Base-by-base conservation (phyloP, 2,329 filamentous ascomycete genomes). In the Epicoccum nigrum region DNA sequence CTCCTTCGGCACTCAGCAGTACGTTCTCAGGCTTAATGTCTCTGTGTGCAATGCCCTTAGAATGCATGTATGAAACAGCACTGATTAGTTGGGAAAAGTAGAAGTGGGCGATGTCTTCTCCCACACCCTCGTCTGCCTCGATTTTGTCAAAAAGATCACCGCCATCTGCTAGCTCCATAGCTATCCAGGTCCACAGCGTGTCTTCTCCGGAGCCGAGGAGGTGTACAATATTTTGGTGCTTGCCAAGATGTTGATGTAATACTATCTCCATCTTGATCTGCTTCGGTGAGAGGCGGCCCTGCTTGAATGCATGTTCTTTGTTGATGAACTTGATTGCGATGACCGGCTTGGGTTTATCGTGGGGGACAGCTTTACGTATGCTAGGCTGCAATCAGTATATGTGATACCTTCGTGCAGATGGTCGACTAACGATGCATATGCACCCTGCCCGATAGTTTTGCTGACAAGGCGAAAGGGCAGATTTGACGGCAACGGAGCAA, bases 71-170 rank as follows among this genome's bases (percentile, higher is more conserved):
- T 68, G 88, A 88, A 56, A 97, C 89, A 7, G 93, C 94, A 69
- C 86, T 86, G 63, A 97, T 83, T 55, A 99, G 83, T 76, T 99
- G 94, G 2, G 87, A 83, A 73, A 99, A 99, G 78, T 97, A 99
- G 55, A 97, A 85, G 71, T 99, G 95, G 27, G 94, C 93, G 69
- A 99, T 91, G 70, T 97, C 90, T 72, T 96, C 86, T 6, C 88
- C 85, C n/a, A 97, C 91, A 39, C 94, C 94, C 35, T 93, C 90
- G 73, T 99, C 94, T 15, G 94, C 92, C 76, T 99, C 95, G 64
- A 99, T 97, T 79, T 99, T 99, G 84, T 99, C 94, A 73, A 99
- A 99, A 7, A 99, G 81, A 71, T 99, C 94, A 9, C 94, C 94
- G 33, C 94, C 94, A 64, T 95, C 90, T 37, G 94, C 94, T 62